Base-by-base conservation (phyloP, 1,284 basidiomycete species). In the Microbotryomycetes sp. region DNA sequence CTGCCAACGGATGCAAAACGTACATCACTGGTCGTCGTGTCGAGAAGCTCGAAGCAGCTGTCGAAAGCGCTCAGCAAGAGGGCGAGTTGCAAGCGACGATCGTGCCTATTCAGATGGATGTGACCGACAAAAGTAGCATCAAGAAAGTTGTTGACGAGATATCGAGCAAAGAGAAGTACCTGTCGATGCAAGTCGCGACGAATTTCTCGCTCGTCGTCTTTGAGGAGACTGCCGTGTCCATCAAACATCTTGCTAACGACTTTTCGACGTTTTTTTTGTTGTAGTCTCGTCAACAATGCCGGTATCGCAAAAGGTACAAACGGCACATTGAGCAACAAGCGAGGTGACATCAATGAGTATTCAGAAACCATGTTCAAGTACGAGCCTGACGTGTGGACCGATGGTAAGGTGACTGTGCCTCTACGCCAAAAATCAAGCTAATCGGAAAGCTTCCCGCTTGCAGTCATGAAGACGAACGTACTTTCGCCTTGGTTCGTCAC, bases 1-100 rank as follows among this genome's bases (percentile, higher is more conserved):
- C 77, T 14, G 76, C 75, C 65, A 77, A 77, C 61, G 77, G 78
- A 46, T 78, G 77, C n/a, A 72, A 74, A 30, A 77, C 79, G 3
- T 79, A 77, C 81, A 55, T 55, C 36, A 55, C 53, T 4, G 53
- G 53, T 3, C 53, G 53, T 5, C 7, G 53, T 4, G 16, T 23
- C n/a, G 53, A 76, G 61, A 61, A 22, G 47, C 66, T 77, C 6
- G 49, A 75, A 45, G 59, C 69, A 23, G 76, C 75, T 29, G 74
- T 68, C 4, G 58, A 66, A 57, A 62, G 64, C 12, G 60, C 66
- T 25, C 63, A 64, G 6, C 9, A 42, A 49, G 30, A 52, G 32
- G 6, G 57, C 57, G 23, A 23, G 26, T 70, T 69, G 14, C 54
- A 60, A 4, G 75, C 73, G 1, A 45, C 63, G 47, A 71, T 77